Evolutionary conservation across 495 filamentous ascomycete species (phyloP).

Genomic region (Hypoxylon rickii): DNA sequence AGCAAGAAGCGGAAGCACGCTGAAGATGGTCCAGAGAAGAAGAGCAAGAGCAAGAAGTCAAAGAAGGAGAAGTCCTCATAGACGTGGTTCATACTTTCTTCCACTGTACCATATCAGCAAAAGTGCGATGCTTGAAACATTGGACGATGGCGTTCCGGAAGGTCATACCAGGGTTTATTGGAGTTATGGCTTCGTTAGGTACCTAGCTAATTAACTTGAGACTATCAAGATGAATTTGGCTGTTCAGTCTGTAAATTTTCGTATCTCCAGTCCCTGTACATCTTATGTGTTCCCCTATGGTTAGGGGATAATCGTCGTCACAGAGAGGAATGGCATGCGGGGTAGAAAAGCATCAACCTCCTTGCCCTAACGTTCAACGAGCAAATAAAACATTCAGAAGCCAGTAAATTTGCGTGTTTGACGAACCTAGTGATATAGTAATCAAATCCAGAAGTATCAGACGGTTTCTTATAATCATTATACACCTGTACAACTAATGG

Average conservation of each 20-base stretch:
- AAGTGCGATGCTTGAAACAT: constrained; percentile 34
- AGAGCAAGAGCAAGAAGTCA: constrained; percentile 49
- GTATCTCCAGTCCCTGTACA: background rate
- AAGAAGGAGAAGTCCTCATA: constrained; percentile 47
- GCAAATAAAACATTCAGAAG: too few relatives aligned
- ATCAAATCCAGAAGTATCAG: too few relatives aligned
- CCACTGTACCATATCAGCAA: constrained; percentile 38
- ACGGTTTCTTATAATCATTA: too few relatives aligned
- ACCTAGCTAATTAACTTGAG: constrained; percentile 18
- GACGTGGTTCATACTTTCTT: constrained; percentile 28
- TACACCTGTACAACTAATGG: too few relatives aligned
- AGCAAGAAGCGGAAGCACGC: constrained; percentile 43
- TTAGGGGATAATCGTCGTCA: background rate
- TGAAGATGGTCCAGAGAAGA: constrained; percentile 46
- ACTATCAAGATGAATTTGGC: constrained; percentile 19
- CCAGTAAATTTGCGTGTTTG: too few relatives aligned
- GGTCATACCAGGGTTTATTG: constrained; percentile 40
- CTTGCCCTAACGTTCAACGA: too few relatives aligned
- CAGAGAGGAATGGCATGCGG: too few relatives aligned
- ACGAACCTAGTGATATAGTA: too few relatives aligned
- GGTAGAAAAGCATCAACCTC: too few relatives aligned
- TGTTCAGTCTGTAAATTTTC: background rate
- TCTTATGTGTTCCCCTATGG: background rate
- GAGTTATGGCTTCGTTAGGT: constrained; percentile 36
- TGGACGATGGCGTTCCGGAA: constrained; percentile 39